Evolutionary conservation across 495 filamentous ascomycete species (phyloP).

Genomic region (Geoglossum glabrum): DNA sequence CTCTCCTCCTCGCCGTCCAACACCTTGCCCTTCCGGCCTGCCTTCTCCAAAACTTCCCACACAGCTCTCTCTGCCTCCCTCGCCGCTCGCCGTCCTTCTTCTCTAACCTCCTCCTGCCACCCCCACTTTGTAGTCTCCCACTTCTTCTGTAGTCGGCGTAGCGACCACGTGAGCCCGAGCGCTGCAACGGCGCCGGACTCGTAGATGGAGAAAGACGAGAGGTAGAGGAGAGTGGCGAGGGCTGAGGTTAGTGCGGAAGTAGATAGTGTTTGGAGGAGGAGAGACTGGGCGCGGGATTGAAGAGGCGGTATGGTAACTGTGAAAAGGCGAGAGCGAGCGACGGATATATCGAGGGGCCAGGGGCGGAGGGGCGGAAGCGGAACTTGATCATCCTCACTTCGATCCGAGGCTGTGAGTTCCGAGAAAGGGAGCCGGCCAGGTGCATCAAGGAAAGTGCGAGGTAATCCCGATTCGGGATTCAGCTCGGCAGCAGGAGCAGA

Average conservation of each 20-base stretch:
- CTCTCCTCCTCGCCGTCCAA: not conserved
- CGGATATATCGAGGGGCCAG: constrained; percentile 29
- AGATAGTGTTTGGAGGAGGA: constrained; percentile 54
- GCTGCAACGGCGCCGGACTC: constrained; percentile 58
- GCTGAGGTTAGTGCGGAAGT: constrained; percentile 40
- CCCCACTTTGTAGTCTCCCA: constrained; percentile 52
- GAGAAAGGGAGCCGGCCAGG: constrained; percentile 2
- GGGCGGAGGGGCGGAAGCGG: constrained; percentile 10
- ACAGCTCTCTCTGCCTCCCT: constrained; percentile 46
- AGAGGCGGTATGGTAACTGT: constrained; percentile 47
- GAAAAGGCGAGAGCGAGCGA: constrained; percentile 36
- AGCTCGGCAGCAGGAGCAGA: not conserved
- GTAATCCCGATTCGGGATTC: not conserved
- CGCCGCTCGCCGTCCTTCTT: constrained; percentile 58
- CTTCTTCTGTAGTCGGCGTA: constrained; percentile 51
- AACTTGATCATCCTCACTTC: constrained; percentile 6
- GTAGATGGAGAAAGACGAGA: constrained; percentile 40
- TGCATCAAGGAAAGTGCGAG: not conserved
- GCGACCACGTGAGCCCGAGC: constrained; percentile 50
- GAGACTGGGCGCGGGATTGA: constrained; percentile 59
- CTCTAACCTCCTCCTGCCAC: constrained; percentile 61
- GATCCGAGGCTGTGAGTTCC: constrained; percentile 6
- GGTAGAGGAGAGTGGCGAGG: constrained; percentile 47
- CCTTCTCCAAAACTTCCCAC: constrained; percentile 31
- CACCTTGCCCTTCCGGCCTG: constrained; percentile 8